These are phyloP conservation scores for Toxoplasma gondii DNA, from an alignment of 169 alveolate species.

Conservation along the genomic window DNA sequence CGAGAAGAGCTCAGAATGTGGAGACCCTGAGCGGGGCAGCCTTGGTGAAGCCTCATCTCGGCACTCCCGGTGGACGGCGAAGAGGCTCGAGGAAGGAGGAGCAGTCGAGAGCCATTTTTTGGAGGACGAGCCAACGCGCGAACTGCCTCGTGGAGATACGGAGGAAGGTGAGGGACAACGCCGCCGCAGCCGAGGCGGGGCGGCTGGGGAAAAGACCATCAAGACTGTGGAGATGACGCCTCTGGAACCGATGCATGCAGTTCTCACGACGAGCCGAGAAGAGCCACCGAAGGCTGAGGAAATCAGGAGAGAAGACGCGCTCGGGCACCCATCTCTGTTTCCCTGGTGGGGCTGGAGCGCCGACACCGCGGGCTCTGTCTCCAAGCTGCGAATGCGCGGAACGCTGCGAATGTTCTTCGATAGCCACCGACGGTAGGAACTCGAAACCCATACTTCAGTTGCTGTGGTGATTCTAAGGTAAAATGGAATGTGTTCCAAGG, in stretches of 20 bases:
- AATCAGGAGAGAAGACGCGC: not conserved
- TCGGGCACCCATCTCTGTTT: not conserved
- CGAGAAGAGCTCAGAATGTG: too few relatives aligned
- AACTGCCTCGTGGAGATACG: too few relatives aligned
- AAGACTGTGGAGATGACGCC: not conserved
- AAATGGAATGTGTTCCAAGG: too few relatives aligned
- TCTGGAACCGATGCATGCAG: not conserved
- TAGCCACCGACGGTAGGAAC: not conserved
- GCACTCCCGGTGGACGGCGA: too few relatives aligned
- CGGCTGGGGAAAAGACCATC: not conserved
- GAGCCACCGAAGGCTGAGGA: not conserved
- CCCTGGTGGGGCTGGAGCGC: slow-evolving; percentile 25
- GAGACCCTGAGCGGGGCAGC: too few relatives aligned
- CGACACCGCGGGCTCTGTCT: not conserved
- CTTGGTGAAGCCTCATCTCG: too few relatives aligned
- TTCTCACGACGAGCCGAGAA: too few relatives aligned
- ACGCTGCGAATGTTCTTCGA: slow-evolving; percentile 16
- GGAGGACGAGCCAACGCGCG: not conserved
- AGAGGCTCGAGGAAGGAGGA: too few relatives aligned
- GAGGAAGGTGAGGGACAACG: not conserved
- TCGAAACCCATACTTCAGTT: not conserved
- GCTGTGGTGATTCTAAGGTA: not conserved
- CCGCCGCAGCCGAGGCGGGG: not conserved
- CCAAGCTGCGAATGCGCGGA: not conserved
- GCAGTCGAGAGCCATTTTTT: too few relatives aligned